These are phyloP conservation scores for Lepidium campestre DNA, from an alignment of 441 rosid genomes.

Conservation along the genomic window DNA sequence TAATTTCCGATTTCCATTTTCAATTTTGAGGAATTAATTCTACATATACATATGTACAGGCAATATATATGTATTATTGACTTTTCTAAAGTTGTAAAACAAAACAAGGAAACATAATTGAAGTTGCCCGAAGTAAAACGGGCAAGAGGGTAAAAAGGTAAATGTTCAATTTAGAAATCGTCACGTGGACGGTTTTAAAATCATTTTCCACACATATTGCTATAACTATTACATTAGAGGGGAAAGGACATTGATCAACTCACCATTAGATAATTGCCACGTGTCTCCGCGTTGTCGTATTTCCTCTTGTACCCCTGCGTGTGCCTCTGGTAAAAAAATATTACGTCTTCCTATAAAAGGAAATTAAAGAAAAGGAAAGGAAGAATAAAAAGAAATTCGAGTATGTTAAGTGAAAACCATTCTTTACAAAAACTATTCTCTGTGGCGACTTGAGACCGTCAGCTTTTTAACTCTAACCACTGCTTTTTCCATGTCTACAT, in stretches of 20 bases:
- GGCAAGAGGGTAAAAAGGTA: constrained; percentile 33
- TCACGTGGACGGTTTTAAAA: constrained; percentile 13
- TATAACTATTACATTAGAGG: background rate
- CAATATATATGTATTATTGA: too few relatives aligned
- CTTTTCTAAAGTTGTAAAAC: background rate
- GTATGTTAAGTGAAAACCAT: constrained; percentile 13
- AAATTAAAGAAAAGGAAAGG: background rate
- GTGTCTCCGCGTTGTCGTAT: background rate
- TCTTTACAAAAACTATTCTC: constrained; percentile 12
- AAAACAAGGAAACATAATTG: background rate
- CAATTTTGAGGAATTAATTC: background rate
- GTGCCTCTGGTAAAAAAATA: constrained; percentile 4
- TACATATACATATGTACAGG: background rate
- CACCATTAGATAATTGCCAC: constrained; percentile 2
- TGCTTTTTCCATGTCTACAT: background rate
- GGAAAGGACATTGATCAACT: background rate
- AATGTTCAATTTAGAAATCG: background rate
- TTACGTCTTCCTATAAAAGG: background rate
- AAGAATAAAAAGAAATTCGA: constrained; percentile 4
- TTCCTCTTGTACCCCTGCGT: constrained; percentile 17
- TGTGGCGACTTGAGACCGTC: constrained; percentile 22
- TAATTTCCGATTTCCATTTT: background rate
- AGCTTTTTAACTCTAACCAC: constrained; percentile 19
- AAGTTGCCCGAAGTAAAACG: constrained; percentile 36
- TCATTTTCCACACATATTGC: background rate